Base-by-base conservation (phyloP, 169 alveolate species). In the Plasmodium gonderi region DNA sequence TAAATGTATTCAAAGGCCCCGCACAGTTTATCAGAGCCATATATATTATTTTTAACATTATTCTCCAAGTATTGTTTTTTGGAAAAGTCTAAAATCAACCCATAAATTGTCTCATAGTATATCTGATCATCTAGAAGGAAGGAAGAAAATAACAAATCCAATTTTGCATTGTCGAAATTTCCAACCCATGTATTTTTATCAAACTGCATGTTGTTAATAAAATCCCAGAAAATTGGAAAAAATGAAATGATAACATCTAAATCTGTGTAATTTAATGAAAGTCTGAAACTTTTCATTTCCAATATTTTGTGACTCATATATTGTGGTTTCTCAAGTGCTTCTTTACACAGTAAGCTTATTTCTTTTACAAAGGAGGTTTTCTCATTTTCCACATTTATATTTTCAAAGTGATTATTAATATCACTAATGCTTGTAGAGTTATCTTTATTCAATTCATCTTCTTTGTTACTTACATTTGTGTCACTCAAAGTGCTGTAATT, bases 251-350 rank as follows among this genome's bases (percentile, higher is more conserved):
- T 51, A 5, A 87, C 89, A 87, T 87, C 93, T 54, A 87, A 9
- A 78, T 87, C 93, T 31, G 85, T 87, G 33, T 51, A 87, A 87
- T 87, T 87, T 60, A 75, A 68, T n/a, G 93, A 87, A 9, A 87
- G 93, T 54, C 93, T 75, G 79, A 87, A 87, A 75, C 89, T 87
- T 75, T 87, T 87, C 93, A 87, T 87, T 75, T 87, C 93, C 68
- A 87, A 60, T 11, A 87, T 87, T 87, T 87, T 87, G 68, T 87
- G 85, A 74, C 87, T 87, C 93, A 87, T 87, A 74, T 49, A 67
- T 60, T 87, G 93, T 14, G 93, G 93, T 74, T 87, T 87, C 9
- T 87, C 87, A 75, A 87, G 17, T 51, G 93, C 93, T 87, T 87
- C 89, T 75, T 87, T 87, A 31, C 93, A 87, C 33, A 87, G 47